Conservation (phyloP, 2,329 filamentous ascomycete genomes). For the Fonsecaea pedrosoi region DNA sequence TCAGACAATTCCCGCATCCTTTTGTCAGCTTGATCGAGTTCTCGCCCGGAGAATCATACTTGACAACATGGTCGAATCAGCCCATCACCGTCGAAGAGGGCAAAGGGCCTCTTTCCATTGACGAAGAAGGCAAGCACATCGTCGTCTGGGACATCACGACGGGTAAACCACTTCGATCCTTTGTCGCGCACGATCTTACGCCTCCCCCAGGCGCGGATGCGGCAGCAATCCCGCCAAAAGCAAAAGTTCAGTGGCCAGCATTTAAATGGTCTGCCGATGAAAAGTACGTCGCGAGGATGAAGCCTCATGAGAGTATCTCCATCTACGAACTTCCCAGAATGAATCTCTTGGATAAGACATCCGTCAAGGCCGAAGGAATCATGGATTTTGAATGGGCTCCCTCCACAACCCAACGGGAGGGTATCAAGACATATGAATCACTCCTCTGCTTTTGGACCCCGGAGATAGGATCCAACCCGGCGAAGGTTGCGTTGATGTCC, state of each 20-base stretch:
- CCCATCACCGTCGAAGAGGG: constrained; percentile 91
- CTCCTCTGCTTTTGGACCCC: constrained; percentile 99
- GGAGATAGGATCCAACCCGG: constrained; percentile 96
- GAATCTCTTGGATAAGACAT: constrained; percentile 87
- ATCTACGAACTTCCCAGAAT: constrained; percentile 89
- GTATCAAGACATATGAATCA: constrained; percentile 91
- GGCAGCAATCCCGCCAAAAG: constrained; percentile 73
- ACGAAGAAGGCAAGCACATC: constrained; percentile 99
- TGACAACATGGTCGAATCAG: constrained; percentile 95
- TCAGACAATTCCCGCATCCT: constrained; percentile 92
- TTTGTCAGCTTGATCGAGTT: constrained; percentile 96
- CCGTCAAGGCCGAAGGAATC: constrained; percentile 94
- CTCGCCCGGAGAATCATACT: constrained; percentile 88
- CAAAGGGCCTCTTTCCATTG: constrained; percentile 80
- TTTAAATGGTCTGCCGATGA: constrained; percentile 99
- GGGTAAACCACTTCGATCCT: constrained; percentile 86
- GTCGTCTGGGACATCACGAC: constrained; percentile 97
- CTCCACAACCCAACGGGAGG: constrained; percentile 78
- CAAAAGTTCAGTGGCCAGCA: constrained; percentile 96
- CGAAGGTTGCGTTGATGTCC: constrained; percentile 95
- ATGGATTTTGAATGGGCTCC: constrained; percentile 99
- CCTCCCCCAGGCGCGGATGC: constrained; percentile 64
- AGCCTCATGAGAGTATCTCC: constrained; percentile 84
- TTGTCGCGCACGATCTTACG: constrained; percentile 80
- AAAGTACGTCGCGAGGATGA: constrained; percentile 93